Evolutionary conservation across 2,329 filamentous ascomycete species (phyloP).

Genomic region (Ceratocystis cacaofunesta): DNA sequence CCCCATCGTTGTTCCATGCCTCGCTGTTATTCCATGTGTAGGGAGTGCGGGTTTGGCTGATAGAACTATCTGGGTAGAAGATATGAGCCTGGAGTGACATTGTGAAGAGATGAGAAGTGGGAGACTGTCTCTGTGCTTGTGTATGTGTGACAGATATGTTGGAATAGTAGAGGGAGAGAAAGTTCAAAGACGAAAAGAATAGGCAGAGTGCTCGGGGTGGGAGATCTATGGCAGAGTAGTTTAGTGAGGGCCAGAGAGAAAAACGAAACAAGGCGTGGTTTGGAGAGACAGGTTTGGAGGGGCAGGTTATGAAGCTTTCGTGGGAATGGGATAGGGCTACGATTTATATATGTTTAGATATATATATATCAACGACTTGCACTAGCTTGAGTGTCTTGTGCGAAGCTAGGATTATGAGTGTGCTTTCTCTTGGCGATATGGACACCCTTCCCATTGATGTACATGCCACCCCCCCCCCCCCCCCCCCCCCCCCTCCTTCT

Average conservation of each 20-base stretch:
- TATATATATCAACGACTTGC: background rate
- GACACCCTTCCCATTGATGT: no score
- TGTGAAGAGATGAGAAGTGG: background rate
- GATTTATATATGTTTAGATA: background rate
- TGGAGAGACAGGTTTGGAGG: no score
- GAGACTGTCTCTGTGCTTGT: background rate
- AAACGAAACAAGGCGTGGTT: no score
- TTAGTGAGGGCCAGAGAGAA: background rate
- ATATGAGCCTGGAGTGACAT: background rate
- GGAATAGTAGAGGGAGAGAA: background rate
- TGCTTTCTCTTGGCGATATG: no score
- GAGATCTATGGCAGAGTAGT: background rate
- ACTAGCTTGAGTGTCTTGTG: no score
- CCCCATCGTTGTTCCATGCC: background rate
- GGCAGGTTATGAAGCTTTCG: no score
- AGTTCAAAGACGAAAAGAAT: no score
- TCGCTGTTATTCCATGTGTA: background rate
- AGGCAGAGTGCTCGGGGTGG: no score
- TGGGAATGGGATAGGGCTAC: no score
- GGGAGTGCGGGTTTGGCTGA: background rate
- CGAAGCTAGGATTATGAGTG: no score
- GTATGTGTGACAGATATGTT: background rate
- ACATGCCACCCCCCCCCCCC: no score
- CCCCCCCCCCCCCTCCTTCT: background rate
- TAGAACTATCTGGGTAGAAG: background rate